Evolutionary conservation across 202 grass and related monocot species (phyloP).

Genomic region (Panicum virgatum): DNA sequence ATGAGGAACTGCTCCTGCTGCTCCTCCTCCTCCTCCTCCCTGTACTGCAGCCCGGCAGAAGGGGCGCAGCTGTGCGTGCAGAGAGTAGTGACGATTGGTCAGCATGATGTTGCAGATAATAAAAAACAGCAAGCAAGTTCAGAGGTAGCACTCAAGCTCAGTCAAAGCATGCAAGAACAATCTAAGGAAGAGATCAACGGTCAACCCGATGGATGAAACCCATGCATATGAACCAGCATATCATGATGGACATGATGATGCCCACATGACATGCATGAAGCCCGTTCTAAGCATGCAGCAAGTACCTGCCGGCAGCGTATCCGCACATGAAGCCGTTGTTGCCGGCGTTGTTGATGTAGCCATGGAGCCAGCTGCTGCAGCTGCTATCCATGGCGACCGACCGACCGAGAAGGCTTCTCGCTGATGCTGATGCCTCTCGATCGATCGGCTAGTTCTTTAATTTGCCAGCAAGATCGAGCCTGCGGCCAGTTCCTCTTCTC

Average conservation of each 20-base stretch:
- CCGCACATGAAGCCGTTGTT: conserved; percentile 51
- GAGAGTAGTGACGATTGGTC: neutral
- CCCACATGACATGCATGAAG: no score
- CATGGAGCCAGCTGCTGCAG: conserved; percentile 37
- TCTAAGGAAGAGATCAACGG: neutral
- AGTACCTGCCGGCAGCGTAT: conserved; percentile 40
- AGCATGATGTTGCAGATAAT: neutral
- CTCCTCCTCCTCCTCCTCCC: conserved; percentile 25
- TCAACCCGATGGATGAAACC: neutral
- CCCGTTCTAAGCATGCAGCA: no score
- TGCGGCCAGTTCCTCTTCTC: neutral
- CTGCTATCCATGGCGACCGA: conserved; percentile 35
- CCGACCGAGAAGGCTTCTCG: neutral
- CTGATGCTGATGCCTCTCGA: no score
- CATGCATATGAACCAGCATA: no score
- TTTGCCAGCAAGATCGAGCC: neutral
- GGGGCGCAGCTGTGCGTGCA: conserved; percentile 15
- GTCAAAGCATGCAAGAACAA: neutral
- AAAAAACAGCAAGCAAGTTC: neutral
- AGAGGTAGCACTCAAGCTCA: neutral
- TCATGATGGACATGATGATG: no score
- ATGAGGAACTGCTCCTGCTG: neutral
- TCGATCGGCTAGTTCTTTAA: neutral
- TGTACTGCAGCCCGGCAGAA: neutral
- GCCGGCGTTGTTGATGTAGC: neutral